A percentile compares a stretch with the other conserved stretches of the same genome.
These are phyloP conservation scores for Hypomontagnella monticulosa DNA, from an alignment of 495 filamentous ascomycete genomes.

Conservation along the genomic window DNA sequence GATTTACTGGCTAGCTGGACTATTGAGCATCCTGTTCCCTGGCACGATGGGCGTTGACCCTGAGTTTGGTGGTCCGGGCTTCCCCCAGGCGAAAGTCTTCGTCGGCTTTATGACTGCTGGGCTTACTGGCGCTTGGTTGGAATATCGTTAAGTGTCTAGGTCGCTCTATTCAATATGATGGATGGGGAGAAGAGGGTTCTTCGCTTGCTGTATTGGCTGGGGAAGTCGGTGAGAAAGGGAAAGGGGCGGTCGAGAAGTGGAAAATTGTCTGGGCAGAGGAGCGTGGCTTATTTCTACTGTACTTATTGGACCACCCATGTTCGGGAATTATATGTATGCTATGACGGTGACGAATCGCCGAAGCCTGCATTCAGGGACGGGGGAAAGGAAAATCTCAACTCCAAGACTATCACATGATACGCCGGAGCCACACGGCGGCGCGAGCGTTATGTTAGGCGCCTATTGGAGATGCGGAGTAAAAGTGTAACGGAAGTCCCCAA, in stretches of 20 bases:
- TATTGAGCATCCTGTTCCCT: constrained; percentile 60
- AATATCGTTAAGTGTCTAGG: constrained; percentile 26
- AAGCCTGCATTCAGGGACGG: too few species aligned
- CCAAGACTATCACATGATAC: too few species aligned
- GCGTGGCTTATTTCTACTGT: background rate
- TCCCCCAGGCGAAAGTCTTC: constrained; percentile 58
- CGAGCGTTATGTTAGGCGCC: too few species aligned
- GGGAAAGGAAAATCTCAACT: too few species aligned
- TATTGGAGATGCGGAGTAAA: too few species aligned
- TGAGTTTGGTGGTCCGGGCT: constrained; percentile 61
- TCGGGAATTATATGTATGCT: background rate
- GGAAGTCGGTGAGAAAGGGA: background rate
- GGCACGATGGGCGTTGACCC: constrained; percentile 62
- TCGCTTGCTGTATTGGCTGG: background rate
- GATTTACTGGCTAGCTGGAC: constrained; percentile 62
- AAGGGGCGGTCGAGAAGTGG: background rate
- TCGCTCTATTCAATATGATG: background rate
- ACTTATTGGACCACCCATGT: background rate
- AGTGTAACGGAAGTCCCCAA: too few species aligned
- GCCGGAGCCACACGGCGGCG: too few species aligned
- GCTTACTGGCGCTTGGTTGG: constrained; percentile 49
- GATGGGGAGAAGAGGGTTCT: background rate
- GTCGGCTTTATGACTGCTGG: constrained; percentile 35
- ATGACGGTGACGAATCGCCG: too few species aligned
- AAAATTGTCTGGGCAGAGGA: background rate